Conservation (phyloP, 1,139 yeast species). For the Suhomyces maxii region DNA sequence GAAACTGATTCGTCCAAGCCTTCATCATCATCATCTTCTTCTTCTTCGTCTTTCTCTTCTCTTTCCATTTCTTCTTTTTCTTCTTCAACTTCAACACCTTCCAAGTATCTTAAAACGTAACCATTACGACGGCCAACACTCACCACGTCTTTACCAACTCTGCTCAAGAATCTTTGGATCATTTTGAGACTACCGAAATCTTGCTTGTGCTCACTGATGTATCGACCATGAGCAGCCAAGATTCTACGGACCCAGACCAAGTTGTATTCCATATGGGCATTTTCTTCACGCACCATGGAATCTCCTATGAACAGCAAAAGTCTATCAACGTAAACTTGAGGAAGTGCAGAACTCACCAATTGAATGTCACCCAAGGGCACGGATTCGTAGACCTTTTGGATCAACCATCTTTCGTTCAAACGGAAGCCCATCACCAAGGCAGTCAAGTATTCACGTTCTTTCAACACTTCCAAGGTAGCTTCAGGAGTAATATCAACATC, state of each 20-base stretch:
- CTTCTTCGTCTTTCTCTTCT: slow-evolving; percentile 15
- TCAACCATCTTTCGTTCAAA: slow-evolving; percentile 74
- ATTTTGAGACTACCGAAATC: slow-evolving; percentile 69
- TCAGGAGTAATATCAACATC: slow-evolving; percentile 92
- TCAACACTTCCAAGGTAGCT: slow-evolving; percentile 60
- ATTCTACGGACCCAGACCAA: slow-evolving; percentile 76
- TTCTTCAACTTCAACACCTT: slow-evolving; percentile 19
- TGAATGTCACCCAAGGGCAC: slow-evolving; percentile 75
- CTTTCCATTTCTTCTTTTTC: slow-evolving; percentile 14
- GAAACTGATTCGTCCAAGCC: slow-evolving; percentile 17
- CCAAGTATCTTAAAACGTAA: slow-evolving; percentile 49
- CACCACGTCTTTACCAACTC: slow-evolving; percentile 74
- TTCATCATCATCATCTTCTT: slow-evolving; percentile 15
- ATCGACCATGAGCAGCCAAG: slow-evolving; percentile 73
- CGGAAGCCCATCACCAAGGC: slow-evolving; percentile 94
- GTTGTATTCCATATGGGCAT: slow-evolving; percentile 83
- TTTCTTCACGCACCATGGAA: slow-evolving; percentile 54
- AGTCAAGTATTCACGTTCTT: slow-evolving; percentile 68
- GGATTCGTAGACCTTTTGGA: slow-evolving; percentile 71
- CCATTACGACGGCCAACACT: slow-evolving; percentile 55
- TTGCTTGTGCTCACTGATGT: slow-evolving; percentile 62
- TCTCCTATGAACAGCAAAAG: slow-evolving; percentile 72
- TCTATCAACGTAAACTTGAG: slow-evolving; percentile 71
- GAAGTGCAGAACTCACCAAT: slow-evolving; percentile 66
- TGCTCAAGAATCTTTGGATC: slow-evolving; percentile 71